Percentiles rank a stretch among this genome's conserved stretches.
These are phyloP conservation scores for Fraxinus excelsior DNA, from an alignment of 257 asterid genomes.

Conservation along the genomic window DNA sequence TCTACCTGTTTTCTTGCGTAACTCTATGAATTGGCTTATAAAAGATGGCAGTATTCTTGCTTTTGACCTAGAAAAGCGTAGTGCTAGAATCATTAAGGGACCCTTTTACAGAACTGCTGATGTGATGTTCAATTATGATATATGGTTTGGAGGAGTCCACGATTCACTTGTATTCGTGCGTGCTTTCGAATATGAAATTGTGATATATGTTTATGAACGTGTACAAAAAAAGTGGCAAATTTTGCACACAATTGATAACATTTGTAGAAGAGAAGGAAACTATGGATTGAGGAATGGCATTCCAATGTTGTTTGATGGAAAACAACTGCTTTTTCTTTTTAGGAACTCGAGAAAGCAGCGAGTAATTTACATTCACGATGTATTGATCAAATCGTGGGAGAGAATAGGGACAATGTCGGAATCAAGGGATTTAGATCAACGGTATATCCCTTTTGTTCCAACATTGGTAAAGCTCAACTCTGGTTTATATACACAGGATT, in stretches of 20 bases:
- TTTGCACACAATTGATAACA: neutral
- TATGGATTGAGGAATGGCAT: no score
- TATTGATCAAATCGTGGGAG: neutral
- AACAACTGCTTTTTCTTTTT: no score
- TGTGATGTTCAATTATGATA: neutral
- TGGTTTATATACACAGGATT: neutral
- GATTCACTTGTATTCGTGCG: neutral
- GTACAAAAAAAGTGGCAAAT: neutral
- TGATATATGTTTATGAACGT: neutral
- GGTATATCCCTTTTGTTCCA: neutral
- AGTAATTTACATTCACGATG: neutral
- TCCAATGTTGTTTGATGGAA: no score
- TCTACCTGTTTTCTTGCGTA: constrained; percentile 6
- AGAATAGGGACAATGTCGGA: neutral
- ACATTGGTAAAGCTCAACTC: neutral
- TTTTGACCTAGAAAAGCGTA: neutral
- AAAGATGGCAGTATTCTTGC: neutral
- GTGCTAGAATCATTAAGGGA: neutral
- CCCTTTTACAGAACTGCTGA: neutral
- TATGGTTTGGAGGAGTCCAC: neutral
- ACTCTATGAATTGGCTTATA: neutral
- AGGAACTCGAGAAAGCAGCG: no score
- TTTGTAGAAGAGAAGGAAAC: no score
- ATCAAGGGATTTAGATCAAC: neutral
- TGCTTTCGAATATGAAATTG: neutral